Percentiles rank a stretch among this genome's conserved stretches.
Evolutionary conservation across 352 stramenopile genomes (phyloP).

Genomic region (Globisporangium echinulatum): DNA sequence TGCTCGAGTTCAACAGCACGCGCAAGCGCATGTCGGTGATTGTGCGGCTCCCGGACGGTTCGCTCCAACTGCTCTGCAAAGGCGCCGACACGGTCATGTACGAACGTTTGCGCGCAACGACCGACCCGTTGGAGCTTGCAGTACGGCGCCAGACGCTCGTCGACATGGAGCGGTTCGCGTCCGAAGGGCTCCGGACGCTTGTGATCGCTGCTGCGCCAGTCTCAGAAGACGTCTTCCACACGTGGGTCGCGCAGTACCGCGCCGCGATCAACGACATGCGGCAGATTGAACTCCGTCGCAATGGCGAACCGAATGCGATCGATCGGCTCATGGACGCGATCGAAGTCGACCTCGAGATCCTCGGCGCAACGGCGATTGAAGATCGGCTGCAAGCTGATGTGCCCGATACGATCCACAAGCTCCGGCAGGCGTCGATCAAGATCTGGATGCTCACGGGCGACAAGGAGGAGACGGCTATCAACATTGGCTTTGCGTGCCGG

Average conservation of each 20-base stretch:
- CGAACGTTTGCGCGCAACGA: constrained; percentile 53
- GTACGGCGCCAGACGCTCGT: constrained; percentile 64
- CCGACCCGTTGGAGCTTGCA: constrained; percentile 31
- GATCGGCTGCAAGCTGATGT: constrained; percentile 91
- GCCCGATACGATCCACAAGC: constrained; percentile 87
- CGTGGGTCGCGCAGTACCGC: constrained; percentile 64
- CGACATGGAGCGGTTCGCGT: constrained; percentile 87
- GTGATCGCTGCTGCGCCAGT: constrained; percentile 74
- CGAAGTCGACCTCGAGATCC: constrained; percentile 80
- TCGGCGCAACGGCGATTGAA: constrained; percentile 93
- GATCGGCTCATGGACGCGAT: constrained; percentile 82
- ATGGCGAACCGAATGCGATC: constrained; percentile 74
- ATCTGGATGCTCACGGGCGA: constrained; percentile 95
- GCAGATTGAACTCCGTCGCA: constrained; percentile 73
- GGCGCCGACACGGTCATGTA: constrained; percentile 90
- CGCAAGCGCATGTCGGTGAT: constrained; percentile 95
- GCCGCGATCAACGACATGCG: constrained; percentile 80
- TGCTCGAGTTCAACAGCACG: constrained; percentile 93
- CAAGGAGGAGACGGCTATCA: constrained; percentile 94
- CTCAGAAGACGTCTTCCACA: constrained; percentile 47
- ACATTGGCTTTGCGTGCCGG: constrained; percentile 92
- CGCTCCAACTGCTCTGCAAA: constrained; percentile 79
- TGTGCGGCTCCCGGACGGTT: constrained; percentile 40
- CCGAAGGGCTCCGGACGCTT: constrained; percentile 86
- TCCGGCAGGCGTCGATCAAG: constrained; percentile 91